These are phyloP conservation scores for Schizonepeta tenuifolia DNA, from an alignment of 257 asterid genomes.

Conservation along the genomic window DNA sequence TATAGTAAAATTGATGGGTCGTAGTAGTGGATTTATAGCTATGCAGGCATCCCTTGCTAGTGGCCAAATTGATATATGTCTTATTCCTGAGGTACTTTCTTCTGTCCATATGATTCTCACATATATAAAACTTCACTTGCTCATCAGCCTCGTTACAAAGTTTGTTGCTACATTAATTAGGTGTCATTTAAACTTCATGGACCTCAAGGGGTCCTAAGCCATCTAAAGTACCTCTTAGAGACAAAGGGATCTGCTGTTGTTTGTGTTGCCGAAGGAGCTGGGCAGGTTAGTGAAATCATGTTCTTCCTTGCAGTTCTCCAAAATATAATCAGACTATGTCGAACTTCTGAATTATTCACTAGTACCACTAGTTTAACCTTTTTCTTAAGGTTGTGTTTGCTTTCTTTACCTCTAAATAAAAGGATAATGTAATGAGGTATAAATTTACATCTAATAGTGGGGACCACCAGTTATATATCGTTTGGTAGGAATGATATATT, in stretches of 20 bases:
- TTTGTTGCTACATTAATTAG: constrained; percentile 43
- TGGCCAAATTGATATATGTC: constrained; percentile 93
- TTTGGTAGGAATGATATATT: no score
- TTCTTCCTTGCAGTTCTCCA: constrained; percentile 16
- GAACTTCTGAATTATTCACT: not conserved
- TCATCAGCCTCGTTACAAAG: constrained; percentile 18
- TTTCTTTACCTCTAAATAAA: no score
- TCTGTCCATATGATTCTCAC: not conserved
- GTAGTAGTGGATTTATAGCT: constrained; percentile 94
- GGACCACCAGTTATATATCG: no score
- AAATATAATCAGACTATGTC: not conserved
- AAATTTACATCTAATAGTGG: no score
- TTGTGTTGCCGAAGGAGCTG: constrained; percentile 99
- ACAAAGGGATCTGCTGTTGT: constrained; percentile 94
- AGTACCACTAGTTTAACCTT: not conserved
- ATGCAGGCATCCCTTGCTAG: constrained; percentile 99
- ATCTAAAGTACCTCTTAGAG: constrained; percentile 80
- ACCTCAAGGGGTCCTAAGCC: constrained; percentile 87
- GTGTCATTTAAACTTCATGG: constrained; percentile 85
- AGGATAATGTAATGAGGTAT: no score
- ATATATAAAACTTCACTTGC: not conserved
- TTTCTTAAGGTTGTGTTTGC: no score
- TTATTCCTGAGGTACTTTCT: constrained; percentile 85
- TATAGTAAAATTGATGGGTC: constrained; percentile 95
- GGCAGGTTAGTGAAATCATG: constrained; percentile 62